phyloP scores from a whole-genome alignment of 2,329 filamentous ascomycete genomes.

The Calonectria pteridis region DNA sequence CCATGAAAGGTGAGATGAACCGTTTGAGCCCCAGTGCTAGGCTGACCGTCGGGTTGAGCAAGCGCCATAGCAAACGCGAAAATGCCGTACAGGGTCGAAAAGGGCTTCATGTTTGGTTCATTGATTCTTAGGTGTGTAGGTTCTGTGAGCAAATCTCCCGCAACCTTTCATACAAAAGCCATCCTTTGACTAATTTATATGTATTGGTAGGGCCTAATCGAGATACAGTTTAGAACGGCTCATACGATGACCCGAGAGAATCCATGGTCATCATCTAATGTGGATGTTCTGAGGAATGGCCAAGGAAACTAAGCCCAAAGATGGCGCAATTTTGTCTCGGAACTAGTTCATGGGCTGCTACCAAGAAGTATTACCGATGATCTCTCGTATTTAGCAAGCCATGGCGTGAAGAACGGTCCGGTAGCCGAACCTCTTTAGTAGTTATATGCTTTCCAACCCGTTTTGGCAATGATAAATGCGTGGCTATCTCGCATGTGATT shows the following conservation, averaged over 20 bases:
- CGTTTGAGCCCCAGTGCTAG: slow-evolving; percentile 47
- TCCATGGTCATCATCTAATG: background rate
- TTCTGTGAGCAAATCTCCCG: background rate
- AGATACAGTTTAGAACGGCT: background rate
- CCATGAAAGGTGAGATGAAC: slow-evolving; percentile 60
- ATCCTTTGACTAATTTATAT: background rate
- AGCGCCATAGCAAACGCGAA: slow-evolving; percentile 18
- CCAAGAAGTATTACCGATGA: background rate
- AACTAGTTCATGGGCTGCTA: background rate
- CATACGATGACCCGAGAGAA: background rate
- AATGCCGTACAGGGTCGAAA: slow-evolving; percentile 20
- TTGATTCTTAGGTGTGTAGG: background rate
- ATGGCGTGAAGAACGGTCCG: background rate
- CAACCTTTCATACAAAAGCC: background rate
- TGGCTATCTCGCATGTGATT: background rate
- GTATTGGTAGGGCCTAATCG: background rate
- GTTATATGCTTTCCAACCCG: background rate
- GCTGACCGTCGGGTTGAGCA: slow-evolving; percentile 22
- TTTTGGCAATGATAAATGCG: background rate
- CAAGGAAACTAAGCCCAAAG: background rate
- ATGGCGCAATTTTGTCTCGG: background rate
- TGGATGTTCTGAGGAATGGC: background rate
- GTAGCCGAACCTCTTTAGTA: background rate
- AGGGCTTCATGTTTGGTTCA: slow-evolving; percentile 38
- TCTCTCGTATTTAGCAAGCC: background rate